Percentiles rank a stretch among this genome's conserved stretches.
Evolutionary conservation across 148 eudicot genomes (phyloP).

Genomic region (Nepenthes mirabilis): DNA sequence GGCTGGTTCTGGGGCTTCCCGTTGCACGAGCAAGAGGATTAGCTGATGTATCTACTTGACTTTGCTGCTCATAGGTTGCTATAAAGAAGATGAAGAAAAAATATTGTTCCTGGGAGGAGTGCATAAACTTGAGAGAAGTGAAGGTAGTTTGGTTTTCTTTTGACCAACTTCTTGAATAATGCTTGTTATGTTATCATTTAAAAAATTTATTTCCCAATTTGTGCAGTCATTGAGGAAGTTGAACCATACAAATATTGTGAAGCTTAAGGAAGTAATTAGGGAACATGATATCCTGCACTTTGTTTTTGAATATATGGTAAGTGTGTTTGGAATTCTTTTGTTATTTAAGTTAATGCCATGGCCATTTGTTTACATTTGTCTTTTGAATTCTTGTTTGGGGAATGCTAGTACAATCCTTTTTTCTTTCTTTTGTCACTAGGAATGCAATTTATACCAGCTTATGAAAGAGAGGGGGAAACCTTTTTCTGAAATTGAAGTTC

Average conservation of each 20-base stretch:
- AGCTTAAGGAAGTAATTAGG: constrained; percentile 90
- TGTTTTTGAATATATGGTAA: constrained; percentile 92
- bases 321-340: not conserved
- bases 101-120: constrained; percentile 85
- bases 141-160: constrained; percentile 14
- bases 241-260: constrained; percentile 90
- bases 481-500: constrained; percentile 75
- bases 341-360: not conserved
- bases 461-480: constrained; percentile 63
- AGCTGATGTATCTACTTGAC: not conserved
- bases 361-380: not conserved
- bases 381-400: not conserved
- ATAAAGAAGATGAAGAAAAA: constrained; percentile 87
- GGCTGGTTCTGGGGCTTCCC: constrained; percentile 1
- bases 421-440: constrained; percentile 23
- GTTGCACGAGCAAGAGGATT: not conserved
- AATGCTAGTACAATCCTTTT: not conserved
- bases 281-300: constrained; percentile 71
- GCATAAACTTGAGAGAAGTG: constrained; percentile 70
- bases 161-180: not conserved
- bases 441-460: constrained; percentile 74
- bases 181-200: not conserved
- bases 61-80: constrained; percentile 45
- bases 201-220: not conserved
- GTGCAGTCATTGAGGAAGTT: constrained; percentile 77